Evolutionary conservation across 257 asterid species (phyloP), one percentile per base, ranked within the genome.

Genomic region (Fraxinus pennsylvanica): DNA sequence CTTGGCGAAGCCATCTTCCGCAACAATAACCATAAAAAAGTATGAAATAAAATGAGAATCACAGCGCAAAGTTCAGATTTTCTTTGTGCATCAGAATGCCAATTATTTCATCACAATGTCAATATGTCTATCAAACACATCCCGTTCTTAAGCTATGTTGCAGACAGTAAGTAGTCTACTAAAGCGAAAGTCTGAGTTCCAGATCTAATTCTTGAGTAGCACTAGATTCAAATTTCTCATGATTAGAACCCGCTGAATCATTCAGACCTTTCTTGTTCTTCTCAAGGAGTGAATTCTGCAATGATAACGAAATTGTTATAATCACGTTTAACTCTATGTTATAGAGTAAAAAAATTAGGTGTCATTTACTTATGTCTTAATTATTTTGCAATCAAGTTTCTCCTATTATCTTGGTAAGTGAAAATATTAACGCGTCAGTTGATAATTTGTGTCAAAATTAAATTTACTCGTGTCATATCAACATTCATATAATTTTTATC

Each of bases 111-210:
- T 54, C n/a, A n/a, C 10, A 5, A 54, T n/a, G n/a, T 54, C 65
- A 54, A n/a, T 17, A 19, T 54, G 19, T 19, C 25, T 52, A 3
- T 14, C 22, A 17, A 52, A 52, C 9, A 52, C 8, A 3, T 52
- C 17, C 15, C 12, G 5, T 52, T 5, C 63, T 17, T 14, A 15
- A 52, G 22, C n/a, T 17, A 52, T 52, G 22, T 52, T 4, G 63
- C 22, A 52, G 22, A 52, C 19, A 14, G 14, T 10, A 10, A 9
- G 57, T 52, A 3, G 63, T 19, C 7, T 52, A 10, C 15, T 19
- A 52, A 52, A 52, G 63, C 5, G n/a, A 57, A n/a, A 57, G 66
- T n/a, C 66, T 57, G 27, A 57, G 66, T 57, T 57, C 66, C 66
- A 57, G 21, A 57, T n/a, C 66, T n/a, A 57, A n/a, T n/a, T n/a